A percentile compares a stretch with the other conserved stretches of the same genome.
Evolutionary conservation across 192 early-diverging fungal species (phyloP).

Genomic region (Backusella macrospora): DNA sequence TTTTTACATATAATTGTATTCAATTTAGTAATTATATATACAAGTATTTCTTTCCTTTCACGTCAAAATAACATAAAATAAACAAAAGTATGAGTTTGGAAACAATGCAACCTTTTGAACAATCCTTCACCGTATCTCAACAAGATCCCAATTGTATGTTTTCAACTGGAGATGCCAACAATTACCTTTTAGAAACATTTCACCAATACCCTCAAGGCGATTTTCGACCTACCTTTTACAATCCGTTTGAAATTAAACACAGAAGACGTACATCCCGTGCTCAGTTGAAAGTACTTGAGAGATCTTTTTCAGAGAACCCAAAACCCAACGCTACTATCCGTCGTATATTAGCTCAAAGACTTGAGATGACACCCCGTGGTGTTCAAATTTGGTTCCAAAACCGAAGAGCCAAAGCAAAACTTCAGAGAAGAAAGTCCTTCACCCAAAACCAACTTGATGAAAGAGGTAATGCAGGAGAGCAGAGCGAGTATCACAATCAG

Average conservation of each 20-base stretch:
- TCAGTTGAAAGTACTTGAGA: slow-evolving; percentile 75
- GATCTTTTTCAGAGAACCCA: slow-evolving; percentile 62
- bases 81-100: slow-evolving; percentile 14
- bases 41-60: neutral
- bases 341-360: slow-evolving; percentile 59
- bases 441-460: slow-evolving; percentile 15
- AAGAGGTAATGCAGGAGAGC: neutral
- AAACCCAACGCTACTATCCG: slow-evolving; percentile 72
- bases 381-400: slow-evolving; percentile 92
- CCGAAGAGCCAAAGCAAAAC: slow-evolving; percentile 84
- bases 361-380: slow-evolving; percentile 72
- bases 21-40: neutral
- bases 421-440: slow-evolving; percentile 42
- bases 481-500: neutral
- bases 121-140: slow-evolving; percentile 18
- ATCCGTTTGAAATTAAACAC: slow-evolving; percentile 78
- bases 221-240: slow-evolving; percentile 74
- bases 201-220: slow-evolving; percentile 45
- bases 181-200: slow-evolving; percentile 24
- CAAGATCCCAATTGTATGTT: slow-evolving; percentile 18
- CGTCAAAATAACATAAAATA: neutral
- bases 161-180: neutral
- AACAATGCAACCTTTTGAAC: slow-evolving; percentile 24
- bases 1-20: slow-evolving; percentile 1
- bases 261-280: slow-evolving; percentile 72